A percentile compares a stretch with the other conserved stretches of the same genome.
Evolutionary conservation across 2,329 filamentous ascomycete genomes (phyloP).

Genomic region (Hawksworthiomyces lignivorus): DNA sequence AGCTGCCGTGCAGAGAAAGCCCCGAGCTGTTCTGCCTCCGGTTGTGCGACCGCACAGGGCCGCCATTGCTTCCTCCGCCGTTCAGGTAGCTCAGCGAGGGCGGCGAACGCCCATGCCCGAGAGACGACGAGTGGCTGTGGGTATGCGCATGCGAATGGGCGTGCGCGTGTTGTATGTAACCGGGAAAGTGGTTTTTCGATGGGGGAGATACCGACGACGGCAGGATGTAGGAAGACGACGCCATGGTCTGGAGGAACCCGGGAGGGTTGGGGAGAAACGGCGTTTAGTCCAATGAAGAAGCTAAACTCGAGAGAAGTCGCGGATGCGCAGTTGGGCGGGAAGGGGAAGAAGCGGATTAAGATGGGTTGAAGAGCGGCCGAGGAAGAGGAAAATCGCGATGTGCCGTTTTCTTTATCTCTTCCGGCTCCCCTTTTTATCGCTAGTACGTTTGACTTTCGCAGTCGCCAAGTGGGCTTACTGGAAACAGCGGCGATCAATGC

Average conservation of each 20-base stretch:
- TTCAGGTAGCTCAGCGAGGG: constrained; percentile 16
- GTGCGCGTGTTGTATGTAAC: constrained; percentile 23
- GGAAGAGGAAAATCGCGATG: too few species aligned
- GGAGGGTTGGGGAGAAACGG: not conserved
- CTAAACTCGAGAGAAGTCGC: too few species aligned
- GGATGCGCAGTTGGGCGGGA: too few species aligned
- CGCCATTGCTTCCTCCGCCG: not conserved
- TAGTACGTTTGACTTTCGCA: too few species aligned
- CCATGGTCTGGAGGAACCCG: constrained; percentile 30
- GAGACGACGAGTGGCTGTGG: constrained; percentile 29
- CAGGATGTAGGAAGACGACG: constrained; percentile 40
- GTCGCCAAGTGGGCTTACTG: too few species aligned
- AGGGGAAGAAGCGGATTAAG: too few species aligned
- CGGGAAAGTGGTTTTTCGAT: constrained; percentile 29
- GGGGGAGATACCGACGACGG: constrained; percentile 39
- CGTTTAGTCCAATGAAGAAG: too few species aligned
- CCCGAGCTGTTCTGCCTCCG: constrained; percentile 19
- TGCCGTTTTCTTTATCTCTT: too few species aligned
- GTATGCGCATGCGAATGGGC: constrained; percentile 27
- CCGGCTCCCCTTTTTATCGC: too few species aligned
- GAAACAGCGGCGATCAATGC: too few species aligned
- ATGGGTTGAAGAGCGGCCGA: too few species aligned
- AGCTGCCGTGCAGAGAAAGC: constrained; percentile 16
- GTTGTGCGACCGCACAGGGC: constrained; percentile 8
- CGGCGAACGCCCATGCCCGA: constrained; percentile 30